A percentile compares a stretch with the other conserved stretches of the same genome.
These are phyloP conservation scores for Agastache rugosa DNA, from an alignment of 257 asterid species.

Conservation along the genomic window DNA sequence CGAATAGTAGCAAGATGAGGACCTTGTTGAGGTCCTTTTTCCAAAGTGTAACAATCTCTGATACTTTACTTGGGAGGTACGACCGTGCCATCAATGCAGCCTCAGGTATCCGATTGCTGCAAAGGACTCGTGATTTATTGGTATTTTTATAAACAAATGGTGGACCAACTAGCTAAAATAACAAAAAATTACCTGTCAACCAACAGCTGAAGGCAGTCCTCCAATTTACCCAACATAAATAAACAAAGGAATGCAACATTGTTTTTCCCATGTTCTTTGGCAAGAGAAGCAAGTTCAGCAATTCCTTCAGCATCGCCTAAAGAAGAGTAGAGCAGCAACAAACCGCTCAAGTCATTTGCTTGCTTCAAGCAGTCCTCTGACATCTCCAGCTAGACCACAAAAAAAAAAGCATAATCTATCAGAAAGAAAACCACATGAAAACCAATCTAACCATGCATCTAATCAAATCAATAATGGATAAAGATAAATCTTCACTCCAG, in stretches of 20 bases:
- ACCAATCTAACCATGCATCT: slow-evolving; percentile 23
- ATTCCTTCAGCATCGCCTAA: slow-evolving; percentile 92
- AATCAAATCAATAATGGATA: slow-evolving; percentile 19
- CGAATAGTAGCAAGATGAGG: neutral
- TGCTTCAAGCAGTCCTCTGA: slow-evolving; percentile 94
- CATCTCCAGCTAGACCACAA: slow-evolving; percentile 79
- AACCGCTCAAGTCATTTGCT: slow-evolving; percentile 96
- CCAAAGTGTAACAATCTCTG: slow-evolving; percentile 94
- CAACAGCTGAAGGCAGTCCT: slow-evolving; percentile 93
- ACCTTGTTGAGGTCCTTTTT: slow-evolving; percentile 96
- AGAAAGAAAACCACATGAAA: slow-evolving; percentile 20
- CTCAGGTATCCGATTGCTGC: slow-evolving; percentile 99
- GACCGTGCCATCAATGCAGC: slow-evolving; percentile 99
- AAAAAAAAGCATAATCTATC: slow-evolving; percentile 26
- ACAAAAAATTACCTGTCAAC: slow-evolving; percentile 70
- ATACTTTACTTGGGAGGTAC: slow-evolving; percentile 97
- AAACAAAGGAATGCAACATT: slow-evolving; percentile 95
- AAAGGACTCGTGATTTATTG: slow-evolving; percentile 37
- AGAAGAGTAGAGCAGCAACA: slow-evolving; percentile 87
- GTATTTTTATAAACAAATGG: slow-evolving; percentile 22
- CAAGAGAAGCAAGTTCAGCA: slow-evolving; percentile 76
- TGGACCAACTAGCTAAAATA: slow-evolving; percentile 29
- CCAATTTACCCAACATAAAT: slow-evolving; percentile 91
- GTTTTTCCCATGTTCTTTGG: slow-evolving; percentile 92
- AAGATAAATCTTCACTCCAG: slow-evolving; percentile 18